Base-by-base conservation (phyloP, 495 filamentous ascomycete genomes). In the Podospora comata region DNA sequence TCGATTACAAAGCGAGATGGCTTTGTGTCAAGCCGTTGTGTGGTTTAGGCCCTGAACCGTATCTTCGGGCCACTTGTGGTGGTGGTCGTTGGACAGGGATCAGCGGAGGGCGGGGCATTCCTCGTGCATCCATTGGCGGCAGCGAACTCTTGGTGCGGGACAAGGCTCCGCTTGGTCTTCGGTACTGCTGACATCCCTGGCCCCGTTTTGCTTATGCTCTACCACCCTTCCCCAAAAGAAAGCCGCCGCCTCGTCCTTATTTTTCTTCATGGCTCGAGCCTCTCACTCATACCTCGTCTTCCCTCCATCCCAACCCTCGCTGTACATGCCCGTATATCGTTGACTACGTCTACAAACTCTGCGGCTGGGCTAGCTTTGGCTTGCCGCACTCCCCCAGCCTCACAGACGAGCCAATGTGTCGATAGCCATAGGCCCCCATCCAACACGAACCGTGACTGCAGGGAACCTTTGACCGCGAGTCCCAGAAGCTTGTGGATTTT, bases 361-460 rank as follows among this genome's bases (percentile, higher is more conserved):
- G 32, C 32, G 61, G 61, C 32, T 48, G 61, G 28, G 32, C 61
- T 63, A 0, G 61, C 32, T 48, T 44, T 20, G 19, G 28, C 9
- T 63, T 63, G 11, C 27, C 61, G 13, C 11, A 5, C 23, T 23
- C 61, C 61, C 61, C 30, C 32, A n/a, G 53, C 48, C 64, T 56
- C 27, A 19, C 26, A 2, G 39, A 18, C 39, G 39, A 48, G 13
- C 65, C 68, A n/a, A 70, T 70, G 68, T 64, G 54, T 23, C 32
- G 60, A 67, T 58, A 39, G 27, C 4, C 5, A 58, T 26, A 20
- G 23, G 55, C 65, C 39, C 27, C 19, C 65, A 30, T 16, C 57
- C 28, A 23, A 30, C 60, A 44, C 57, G 39, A 62, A 28, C 58
- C 62, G 58, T 63, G 30, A 62, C 66, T 16, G 7, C 39, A 18